phyloP scores from a whole-genome alignment of 768 basidiomycete species.

The Heimioporus sp. region DNA sequence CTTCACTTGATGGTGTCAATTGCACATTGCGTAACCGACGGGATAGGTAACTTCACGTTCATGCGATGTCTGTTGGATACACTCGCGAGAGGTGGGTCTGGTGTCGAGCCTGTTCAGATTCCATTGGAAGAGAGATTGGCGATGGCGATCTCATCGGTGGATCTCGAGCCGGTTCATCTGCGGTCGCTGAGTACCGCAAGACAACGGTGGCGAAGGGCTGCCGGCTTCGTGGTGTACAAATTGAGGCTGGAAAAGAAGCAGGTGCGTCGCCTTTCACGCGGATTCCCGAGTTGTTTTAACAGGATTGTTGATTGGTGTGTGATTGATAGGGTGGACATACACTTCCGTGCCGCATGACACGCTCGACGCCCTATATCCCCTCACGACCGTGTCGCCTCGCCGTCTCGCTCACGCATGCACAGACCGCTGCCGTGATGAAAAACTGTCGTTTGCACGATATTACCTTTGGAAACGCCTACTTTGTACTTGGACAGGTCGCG shows the following conservation, averaged over 20 bases:
- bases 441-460: slow-evolving; percentile 42
- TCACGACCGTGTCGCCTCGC: slow-evolving; percentile 32
- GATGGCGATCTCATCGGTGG: slow-evolving; percentile 38
- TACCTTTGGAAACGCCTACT: slow-evolving; percentile 51
- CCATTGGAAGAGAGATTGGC: slow-evolving; percentile 39
- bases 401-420: slow-evolving; percentile 26
- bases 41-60: slow-evolving; percentile 40
- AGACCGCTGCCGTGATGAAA: slow-evolving; percentile 30
- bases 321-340: slow-evolving; percentile 53
- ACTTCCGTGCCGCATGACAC: slow-evolving; percentile 43
- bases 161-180: slow-evolving; percentile 32
- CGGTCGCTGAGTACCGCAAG: slow-evolving; percentile 33
- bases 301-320: background rate
- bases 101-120: slow-evolving; percentile 9
- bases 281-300: no score
- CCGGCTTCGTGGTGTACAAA: slow-evolving; percentile 36
- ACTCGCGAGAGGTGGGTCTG: slow-evolving; percentile 19
- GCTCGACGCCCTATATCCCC: slow-evolving; percentile 33
- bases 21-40: slow-evolving; percentile 53
- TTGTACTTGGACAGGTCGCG: slow-evolving; percentile 51
- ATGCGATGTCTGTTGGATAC: slow-evolving; percentile 45
- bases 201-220: slow-evolving; percentile 46
- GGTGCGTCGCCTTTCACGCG: slow-evolving; percentile 23
- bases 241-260: slow-evolving; percentile 32
- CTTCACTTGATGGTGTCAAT: slow-evolving; percentile 44